Evolutionary conservation across 805 yeast genomes (phyloP), one percentile per base, ranked within the genome.

Genomic region (Spathaspora hagerdaliae): DNA sequence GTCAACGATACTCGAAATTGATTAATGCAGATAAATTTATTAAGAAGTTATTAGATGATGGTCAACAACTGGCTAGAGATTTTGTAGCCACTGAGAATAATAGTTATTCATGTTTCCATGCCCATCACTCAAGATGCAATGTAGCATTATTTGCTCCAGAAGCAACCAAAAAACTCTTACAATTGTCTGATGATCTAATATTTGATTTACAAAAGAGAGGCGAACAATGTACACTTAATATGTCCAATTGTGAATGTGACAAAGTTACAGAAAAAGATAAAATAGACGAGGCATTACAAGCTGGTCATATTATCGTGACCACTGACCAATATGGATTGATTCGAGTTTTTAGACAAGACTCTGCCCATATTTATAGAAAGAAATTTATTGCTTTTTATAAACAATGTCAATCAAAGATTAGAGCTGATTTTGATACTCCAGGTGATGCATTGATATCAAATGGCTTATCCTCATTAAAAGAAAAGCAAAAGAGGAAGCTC

Each of bases 141-240:
- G 81, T 78, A 34, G 91, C 96, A 0, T 56, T 81, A 0, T 79
- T 89, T 64, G 96, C 95, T 1, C 96, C 97, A 0, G 66, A 77
- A 14, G 70, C 71, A 5, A 85, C 96, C 0, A 71, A 78, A 41
- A 81, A 79, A 50, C 66, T 83, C 11, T 61, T 91, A 36, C 82
- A 85, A 39, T 67, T 82, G 36, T 84, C 96, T 1, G 86, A 86
- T 57, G 97, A 90, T 62, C 79, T 86, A 8, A 79, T 91, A 5
- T 88, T 77, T 62, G 96, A 87, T 49, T 59, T 87, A 43, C 54
- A 57, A 13, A 63, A 56, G 41, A 50, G 70, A 31, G 64, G 59
- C 2, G 49, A 51, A 43, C 40, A 44, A 35, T 46, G 45, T 46
- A 43, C 43, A 24, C 42, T 47, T 13, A 45, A 42, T 12, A 39